Evolutionary conservation across 495 filamentous ascomycete species (phyloP).

Genomic region (Neurospora sp.): DNA sequence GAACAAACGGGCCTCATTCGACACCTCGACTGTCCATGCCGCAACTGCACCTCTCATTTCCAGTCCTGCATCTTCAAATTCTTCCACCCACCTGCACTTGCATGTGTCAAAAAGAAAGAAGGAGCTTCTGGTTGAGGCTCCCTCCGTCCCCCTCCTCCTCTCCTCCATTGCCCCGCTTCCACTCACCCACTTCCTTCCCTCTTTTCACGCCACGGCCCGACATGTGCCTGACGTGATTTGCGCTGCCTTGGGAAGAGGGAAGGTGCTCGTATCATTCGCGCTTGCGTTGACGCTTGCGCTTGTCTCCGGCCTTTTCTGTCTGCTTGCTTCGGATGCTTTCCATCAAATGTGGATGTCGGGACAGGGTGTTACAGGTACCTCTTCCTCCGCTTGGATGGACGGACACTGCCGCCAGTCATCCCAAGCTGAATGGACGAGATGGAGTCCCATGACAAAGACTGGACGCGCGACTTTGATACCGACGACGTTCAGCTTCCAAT

Average conservation of each 20-base stretch:
- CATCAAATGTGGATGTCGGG: neutral
- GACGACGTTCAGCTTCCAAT: neutral
- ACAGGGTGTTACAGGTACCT: neutral
- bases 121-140: neutral
- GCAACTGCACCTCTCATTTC: neutral
- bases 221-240: slow-evolving; percentile 16
- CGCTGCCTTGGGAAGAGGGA: neutral
- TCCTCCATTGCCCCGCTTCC: neutral
- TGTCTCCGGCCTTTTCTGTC: neutral
- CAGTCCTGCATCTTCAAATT: neutral
- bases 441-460: neutral
- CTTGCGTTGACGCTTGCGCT: neutral
- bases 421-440: neutral
- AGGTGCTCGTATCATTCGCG: neutral
- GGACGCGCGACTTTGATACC: neutral
- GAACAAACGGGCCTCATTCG: neutral
- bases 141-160: neutral
- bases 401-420: neutral
- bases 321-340: neutral
- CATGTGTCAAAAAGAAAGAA: neutral
- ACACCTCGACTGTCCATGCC: neutral
- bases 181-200: neutral
- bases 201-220: slow-evolving; percentile 2
- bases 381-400: neutral
- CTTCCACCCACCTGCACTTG: neutral